phyloP scores from a whole-genome alignment of 2,329 filamentous ascomycete species.

The Alternaria arborescens region DNA sequence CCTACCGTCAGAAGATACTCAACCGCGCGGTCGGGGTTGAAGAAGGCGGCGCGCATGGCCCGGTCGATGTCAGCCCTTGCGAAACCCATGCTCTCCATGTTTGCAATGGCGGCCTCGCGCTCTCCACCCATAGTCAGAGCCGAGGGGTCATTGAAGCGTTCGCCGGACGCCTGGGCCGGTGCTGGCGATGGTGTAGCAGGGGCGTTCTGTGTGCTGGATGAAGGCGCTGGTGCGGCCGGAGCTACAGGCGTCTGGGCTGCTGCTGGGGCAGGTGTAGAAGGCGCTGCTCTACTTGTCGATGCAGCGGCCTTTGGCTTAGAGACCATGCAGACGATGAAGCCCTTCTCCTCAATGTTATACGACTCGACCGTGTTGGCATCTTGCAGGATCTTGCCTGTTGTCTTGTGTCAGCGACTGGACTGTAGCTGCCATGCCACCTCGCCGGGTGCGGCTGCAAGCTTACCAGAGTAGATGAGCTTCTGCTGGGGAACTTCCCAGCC shows the following conservation, averaged over 20 bases:
- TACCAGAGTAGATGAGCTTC: conserved; percentile 99
- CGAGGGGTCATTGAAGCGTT: conserved; percentile 73
- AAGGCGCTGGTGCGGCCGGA: conserved; percentile 62
- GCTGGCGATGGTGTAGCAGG: conserved; percentile 62
- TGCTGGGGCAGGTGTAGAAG: conserved; percentile 65
- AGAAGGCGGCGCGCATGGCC: conserved; percentile 95
- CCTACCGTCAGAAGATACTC: conserved; percentile 90
- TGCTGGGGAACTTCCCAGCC: conserved; percentile 90
- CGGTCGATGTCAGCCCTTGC: conserved; percentile 85
- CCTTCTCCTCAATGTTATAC: conserved; percentile 99
- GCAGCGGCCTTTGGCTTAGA: conserved; percentile 83
- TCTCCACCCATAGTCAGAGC: conserved; percentile 87
- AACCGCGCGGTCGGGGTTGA: conserved; percentile 95
- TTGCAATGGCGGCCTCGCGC: conserved; percentile 80
- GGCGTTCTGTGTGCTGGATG: conserved; percentile 59
- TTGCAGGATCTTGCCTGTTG: conserved; percentile 92
- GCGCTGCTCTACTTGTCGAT: conserved; percentile 58
- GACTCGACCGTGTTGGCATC: conserved; percentile 96
- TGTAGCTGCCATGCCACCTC: conserved; percentile 18
- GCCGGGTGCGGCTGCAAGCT: conserved; percentile 37
- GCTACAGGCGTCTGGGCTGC: conserved; percentile 60
- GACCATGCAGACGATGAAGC: conserved; percentile 98
- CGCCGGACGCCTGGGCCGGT: conserved; percentile 52
- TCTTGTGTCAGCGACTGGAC: conserved; percentile 36
- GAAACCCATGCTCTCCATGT: conserved; percentile 99